phyloP scores from a whole-genome alignment of 2,329 filamentous ascomycete genomes.

The Diaporthe sp. region DNA sequence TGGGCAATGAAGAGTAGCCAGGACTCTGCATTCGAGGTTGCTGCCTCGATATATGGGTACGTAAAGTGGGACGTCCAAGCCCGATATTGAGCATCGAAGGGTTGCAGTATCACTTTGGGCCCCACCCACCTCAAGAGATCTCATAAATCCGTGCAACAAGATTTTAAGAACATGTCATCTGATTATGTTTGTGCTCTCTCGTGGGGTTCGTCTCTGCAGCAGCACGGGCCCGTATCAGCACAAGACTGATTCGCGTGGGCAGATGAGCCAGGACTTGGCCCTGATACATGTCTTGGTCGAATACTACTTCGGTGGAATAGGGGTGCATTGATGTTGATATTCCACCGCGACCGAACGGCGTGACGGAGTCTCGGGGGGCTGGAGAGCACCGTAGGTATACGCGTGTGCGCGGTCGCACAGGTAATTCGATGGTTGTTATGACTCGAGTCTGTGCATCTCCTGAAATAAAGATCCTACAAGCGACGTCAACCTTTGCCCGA shows the following conservation, averaged over 20 bases:
- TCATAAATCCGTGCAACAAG: not conserved
- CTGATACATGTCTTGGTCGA: not conserved
- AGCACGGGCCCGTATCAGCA: not conserved
- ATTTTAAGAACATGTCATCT: not conserved
- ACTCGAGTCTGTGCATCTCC: not conserved
- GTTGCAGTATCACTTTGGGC: not conserved
- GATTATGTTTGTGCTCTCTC: not conserved
- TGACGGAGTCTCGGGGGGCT: slow-evolving; percentile 3
- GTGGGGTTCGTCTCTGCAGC: not conserved
- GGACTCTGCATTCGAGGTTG: not conserved
- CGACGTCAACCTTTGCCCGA: not conserved
- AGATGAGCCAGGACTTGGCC: not conserved
- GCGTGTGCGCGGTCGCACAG: not conserved
- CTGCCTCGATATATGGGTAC: not conserved
- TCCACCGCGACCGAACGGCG: too few species aligned
- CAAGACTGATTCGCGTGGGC: slow-evolving; percentile 30
- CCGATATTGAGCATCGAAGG: not conserved
- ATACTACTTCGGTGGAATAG: not conserved
- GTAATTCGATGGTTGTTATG: not conserved
- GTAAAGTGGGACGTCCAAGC: not conserved
- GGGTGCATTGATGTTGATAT: not conserved
- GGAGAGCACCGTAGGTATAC: not conserved
- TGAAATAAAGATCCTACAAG: not conserved
- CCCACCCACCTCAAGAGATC: not conserved
- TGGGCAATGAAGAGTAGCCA: not conserved